Evolutionary conservation across 441 rosid genomes (phyloP), one percentile per base, ranked within the genome.

Genomic region (Gossypium trilobum): DNA sequence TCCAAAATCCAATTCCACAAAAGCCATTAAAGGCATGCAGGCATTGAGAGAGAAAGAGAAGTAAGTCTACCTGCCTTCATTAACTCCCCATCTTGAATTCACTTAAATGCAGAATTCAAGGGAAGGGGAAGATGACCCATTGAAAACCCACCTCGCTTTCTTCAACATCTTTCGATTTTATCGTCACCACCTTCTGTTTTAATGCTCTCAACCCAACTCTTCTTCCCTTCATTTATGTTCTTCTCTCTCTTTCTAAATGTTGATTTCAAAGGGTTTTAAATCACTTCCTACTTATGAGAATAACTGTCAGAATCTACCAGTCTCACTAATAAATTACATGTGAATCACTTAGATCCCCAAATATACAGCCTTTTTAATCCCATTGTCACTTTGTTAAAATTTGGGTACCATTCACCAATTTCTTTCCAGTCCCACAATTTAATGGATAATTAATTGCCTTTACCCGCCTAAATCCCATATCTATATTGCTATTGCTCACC

Each of bases 31-130:
- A 75, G 67, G 70, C 78, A 76, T 66, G 71, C 78, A 78, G 31
- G 31, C 77, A 76, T 73, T 74, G 64, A 79, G 61, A 68, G 76
- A 71, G 80, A 74, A 3, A n/a, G 22, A 72, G 62, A 31, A 6
- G 22, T 14, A 10, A 59, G 78, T 74, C 83, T 68, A 87, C 87
- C 89, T 81, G 91, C 86, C 87, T 82, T 76, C 89, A 83, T 83
- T 86, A 77, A 85, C 22, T 80, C 61, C 68, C 66, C 71, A 80
- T 81, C 83, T 78, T 79, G 78, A 86, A 82, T 81, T 83, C 79
- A 79, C 81, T 73, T 90, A 83, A 85, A 90, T 88, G 90, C 87
- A 77, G 82, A 82, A 79, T 80, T 90, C 76, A 90, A 83, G 81
- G 78, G 79, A 27, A 27, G 31, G 31, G 5, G 31, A 27, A 4